Evolutionary conservation across 2,329 filamentous ascomycete genomes (phyloP).

Genomic region (Talaromyces sp.): DNA sequence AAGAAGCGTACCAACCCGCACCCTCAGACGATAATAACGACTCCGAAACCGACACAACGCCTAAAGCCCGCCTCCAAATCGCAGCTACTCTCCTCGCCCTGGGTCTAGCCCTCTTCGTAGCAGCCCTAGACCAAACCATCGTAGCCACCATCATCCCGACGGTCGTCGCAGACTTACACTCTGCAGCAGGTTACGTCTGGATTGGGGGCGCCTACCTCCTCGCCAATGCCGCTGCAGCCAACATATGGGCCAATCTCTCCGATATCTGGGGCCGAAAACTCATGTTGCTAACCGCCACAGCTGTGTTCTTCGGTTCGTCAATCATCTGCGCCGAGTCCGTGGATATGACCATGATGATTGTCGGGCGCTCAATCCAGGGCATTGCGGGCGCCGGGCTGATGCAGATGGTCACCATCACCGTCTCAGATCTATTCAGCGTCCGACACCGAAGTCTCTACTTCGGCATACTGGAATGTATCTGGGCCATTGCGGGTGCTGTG

Average conservation of each 20-base stretch:
- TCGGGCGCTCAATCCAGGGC: constrained; percentile 54
- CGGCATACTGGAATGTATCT: constrained; percentile 52
- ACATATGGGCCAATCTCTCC: constrained; percentile 65
- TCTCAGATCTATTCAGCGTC: constrained; percentile 55
- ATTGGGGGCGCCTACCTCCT: constrained; percentile 72
- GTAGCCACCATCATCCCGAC: constrained; percentile 61
- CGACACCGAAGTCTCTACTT: constrained; percentile 49
- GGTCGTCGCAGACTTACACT: constrained; percentile 60
- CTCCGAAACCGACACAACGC: neutral
- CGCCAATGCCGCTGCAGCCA: constrained; percentile 63
- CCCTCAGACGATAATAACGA: neutral
- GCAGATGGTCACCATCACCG: constrained; percentile 52
- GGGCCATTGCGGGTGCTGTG: constrained; percentile 52
- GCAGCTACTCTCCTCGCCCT: constrained; percentile 14
- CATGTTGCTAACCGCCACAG: constrained; percentile 49
- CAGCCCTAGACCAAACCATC: constrained; percentile 50
- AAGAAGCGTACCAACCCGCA: constrained; percentile 3
- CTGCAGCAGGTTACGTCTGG: constrained; percentile 71
- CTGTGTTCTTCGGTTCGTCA: constrained; percentile 49
- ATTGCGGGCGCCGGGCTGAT: constrained; percentile 53
- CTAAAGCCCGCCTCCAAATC: constrained; percentile 5
- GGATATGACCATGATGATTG: constrained; percentile 53
- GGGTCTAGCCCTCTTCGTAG: constrained; percentile 32
- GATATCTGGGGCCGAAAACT: constrained; percentile 59
- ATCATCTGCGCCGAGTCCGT: constrained; percentile 50